Evolutionary conservation across 164 flowering plant genomes (phyloP).

Genomic region (Umbilicus rupestris): DNA sequence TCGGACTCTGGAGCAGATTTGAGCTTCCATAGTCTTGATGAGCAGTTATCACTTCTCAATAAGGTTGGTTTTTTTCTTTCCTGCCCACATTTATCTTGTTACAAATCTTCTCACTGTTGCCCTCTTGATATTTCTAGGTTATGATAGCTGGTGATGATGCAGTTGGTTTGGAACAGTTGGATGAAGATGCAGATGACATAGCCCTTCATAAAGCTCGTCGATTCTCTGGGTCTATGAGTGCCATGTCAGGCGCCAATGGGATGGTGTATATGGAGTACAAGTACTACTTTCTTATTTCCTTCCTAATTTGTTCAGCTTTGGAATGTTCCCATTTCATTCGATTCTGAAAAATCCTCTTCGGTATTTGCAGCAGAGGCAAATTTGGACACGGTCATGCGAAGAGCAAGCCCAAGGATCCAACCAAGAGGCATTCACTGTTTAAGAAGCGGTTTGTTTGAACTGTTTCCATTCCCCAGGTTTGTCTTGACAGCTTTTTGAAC

Average conservation of each 20-base stretch:
- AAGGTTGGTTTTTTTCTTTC: slow-evolving; percentile 35
- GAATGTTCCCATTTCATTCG: background rate
- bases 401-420: slow-evolving; percentile 80
- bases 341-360: background rate
- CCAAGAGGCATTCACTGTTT: slow-evolving; percentile 67
- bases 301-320: background rate
- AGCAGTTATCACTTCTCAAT: slow-evolving; percentile 65
- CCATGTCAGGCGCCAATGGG: slow-evolving; percentile 86
- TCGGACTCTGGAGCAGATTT: slow-evolving; percentile 69
- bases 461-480: background rate
- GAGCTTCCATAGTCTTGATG: slow-evolving; percentile 55
- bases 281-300: slow-evolving; percentile 20
- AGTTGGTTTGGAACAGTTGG: slow-evolving; percentile 82
- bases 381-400: slow-evolving; percentile 48
- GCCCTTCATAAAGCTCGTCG: slow-evolving; percentile 77
- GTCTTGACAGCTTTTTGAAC: background rate
- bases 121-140: slow-evolving; percentile 32
- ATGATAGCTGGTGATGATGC: slow-evolving; percentile 76
- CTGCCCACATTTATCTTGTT: background rate
- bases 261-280: slow-evolving; percentile 91
- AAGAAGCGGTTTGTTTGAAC: slow-evolving; percentile 48
- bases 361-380: slow-evolving; percentile 48
- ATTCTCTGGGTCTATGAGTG: slow-evolving; percentile 64
- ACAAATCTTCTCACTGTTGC: background rate
- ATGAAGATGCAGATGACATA: slow-evolving; percentile 79